Evolutionary conservation across 225 moss, liverwort and hornwort genomes (phyloP).

Genomic region (Climacium dendroides): DNA sequence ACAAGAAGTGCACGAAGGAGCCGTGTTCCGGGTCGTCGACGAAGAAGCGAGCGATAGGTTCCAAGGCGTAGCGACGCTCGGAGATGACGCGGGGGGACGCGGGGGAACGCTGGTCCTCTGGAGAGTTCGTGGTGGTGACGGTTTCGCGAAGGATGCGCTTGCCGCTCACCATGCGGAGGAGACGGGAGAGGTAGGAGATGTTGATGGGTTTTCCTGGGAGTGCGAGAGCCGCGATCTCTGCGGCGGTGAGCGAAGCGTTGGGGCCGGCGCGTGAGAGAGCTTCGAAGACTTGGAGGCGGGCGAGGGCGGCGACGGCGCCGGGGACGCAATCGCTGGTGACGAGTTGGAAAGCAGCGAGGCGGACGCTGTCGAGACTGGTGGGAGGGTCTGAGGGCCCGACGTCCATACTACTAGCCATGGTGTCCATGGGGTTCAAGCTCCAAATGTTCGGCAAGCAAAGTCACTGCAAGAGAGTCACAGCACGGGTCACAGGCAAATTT

Average conservation of each 20-base stretch:
- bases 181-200: background rate
- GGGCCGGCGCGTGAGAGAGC: background rate
- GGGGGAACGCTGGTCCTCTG: background rate
- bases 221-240: too few relatives aligned
- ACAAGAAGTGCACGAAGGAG: background rate
- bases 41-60: background rate
- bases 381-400: background rate
- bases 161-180: background rate
- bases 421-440: background rate
- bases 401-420: background rate
- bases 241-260: background rate
- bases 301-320: background rate
- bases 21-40: slow-evolving; percentile 4
- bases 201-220: too few relatives aligned
- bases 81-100: background rate
- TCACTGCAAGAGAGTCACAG: background rate
- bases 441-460: background rate
- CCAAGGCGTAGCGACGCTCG: background rate
- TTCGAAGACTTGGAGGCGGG: background rate
- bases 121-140: background rate
- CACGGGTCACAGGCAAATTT: background rate
- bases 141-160: background rate
- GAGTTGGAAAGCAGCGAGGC: background rate
- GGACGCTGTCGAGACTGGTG: background rate
- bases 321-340: background rate